Evolutionary conservation across 225 moss, liverwort and hornwort genomes (phyloP).

Genomic region (Pseudisothecium myosuroides): DNA sequence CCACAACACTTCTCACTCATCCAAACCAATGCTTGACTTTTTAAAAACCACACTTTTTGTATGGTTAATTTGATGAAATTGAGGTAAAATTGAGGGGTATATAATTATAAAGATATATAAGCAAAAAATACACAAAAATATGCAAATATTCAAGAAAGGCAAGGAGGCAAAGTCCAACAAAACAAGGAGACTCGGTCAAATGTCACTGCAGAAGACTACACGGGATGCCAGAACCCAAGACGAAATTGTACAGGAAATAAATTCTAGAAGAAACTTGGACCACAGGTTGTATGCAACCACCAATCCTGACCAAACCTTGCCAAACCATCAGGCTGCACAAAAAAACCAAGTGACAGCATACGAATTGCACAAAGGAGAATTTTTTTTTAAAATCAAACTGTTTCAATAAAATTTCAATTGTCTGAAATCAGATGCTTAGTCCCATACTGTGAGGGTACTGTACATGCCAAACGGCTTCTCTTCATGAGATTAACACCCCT

Average conservation of each 20-base stretch:
- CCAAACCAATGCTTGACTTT: no score
- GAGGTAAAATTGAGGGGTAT: no score
- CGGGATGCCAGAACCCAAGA: background rate
- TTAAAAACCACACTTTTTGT: no score
- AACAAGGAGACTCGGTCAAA: background rate
- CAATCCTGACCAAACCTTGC: background rate
- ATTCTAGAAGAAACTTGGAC: background rate
- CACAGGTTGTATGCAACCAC: background rate
- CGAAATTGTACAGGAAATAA: background rate
- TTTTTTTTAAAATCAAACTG: background rate
- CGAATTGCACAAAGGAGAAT: background rate
- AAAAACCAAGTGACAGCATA: background rate
- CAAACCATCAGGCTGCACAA: background rate
- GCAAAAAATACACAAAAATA: no score
- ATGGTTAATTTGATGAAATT: no score
- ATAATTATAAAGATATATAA: no score
- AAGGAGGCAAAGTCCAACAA: background rate
- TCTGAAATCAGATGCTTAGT: background rate
- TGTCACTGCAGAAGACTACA: background rate
- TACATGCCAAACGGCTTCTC: slow-evolving; percentile 1
- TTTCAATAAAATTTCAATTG: background rate
- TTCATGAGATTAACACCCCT: background rate
- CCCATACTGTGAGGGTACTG: background rate
- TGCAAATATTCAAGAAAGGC: no score
- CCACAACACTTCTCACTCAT: no score